These are phyloP conservation scores for Bremia lactucae DNA, from an alignment of 352 stramenopile genomes.

Conservation along the genomic window DNA sequence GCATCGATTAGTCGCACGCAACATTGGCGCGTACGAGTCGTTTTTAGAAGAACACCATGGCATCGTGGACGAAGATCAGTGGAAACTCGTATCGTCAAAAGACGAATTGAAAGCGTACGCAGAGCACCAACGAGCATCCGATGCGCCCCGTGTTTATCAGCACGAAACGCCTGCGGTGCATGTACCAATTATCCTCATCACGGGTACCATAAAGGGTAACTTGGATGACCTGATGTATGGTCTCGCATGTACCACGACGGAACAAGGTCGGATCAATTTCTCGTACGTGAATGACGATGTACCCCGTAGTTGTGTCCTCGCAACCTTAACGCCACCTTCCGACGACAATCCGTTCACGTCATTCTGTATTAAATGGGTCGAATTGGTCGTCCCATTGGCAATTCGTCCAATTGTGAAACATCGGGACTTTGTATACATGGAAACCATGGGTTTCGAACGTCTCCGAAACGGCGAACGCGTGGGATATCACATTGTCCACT, in stretches of 20 bases:
- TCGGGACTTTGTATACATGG: constrained; percentile 37
- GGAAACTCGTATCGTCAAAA: constrained; percentile 22
- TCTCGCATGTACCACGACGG: constrained; percentile 17
- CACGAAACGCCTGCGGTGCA: constrained; percentile 6
- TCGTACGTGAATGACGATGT: constrained; percentile 37
- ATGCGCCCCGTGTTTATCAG: constrained; percentile 3
- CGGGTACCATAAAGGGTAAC: constrained; percentile 18
- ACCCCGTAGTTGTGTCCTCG: constrained; percentile 30
- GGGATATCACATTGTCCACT: constrained; percentile 32
- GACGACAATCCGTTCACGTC: constrained; percentile 23
- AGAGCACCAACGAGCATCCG: constrained; percentile 3
- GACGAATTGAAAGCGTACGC: constrained; percentile 18
- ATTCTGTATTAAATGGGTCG: constrained; percentile 41
- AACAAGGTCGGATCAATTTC: constrained; percentile 28
- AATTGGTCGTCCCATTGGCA: constrained; percentile 22
- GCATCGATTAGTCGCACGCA: constrained; percentile 17
- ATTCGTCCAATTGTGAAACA: constrained; percentile 30
- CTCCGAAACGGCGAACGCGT: constrained; percentile 31
- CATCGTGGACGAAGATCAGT: constrained; percentile 19
- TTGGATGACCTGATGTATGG: constrained; percentile 36
- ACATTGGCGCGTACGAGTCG: constrained; percentile 21
- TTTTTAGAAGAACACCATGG: constrained; percentile 20
- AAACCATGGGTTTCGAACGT: constrained; percentile 27
- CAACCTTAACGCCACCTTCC: constrained; percentile 22
- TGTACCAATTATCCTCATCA: constrained; percentile 23